Conservation (phyloP, 176 grass and related monocot species). For the Aegilops bicornis region DNA sequence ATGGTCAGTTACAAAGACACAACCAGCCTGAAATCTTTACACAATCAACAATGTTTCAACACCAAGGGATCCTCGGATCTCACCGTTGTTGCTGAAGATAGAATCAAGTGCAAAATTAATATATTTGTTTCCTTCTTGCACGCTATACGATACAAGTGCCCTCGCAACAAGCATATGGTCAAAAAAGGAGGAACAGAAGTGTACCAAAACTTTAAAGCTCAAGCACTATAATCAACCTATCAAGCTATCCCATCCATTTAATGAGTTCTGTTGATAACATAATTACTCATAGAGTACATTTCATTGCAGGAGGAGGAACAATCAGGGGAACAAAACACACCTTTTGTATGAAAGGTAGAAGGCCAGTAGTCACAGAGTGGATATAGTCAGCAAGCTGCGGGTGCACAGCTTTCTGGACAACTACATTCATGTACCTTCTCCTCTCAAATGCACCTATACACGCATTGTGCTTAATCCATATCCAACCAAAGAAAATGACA, state of each 20-base stretch:
- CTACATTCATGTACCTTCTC: constrained; percentile 98
- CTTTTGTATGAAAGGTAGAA: constrained; percentile 83
- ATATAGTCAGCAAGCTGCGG: constrained; percentile 74
- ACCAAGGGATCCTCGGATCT: neutral
- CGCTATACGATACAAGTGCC: neutral
- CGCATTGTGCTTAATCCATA: constrained; percentile 31
- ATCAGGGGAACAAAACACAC: constrained; percentile 32
- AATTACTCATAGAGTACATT: neutral
- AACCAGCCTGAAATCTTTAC: neutral
- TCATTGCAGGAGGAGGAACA: neutral
- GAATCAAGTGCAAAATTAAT: neutral
- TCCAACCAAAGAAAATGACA: neutral
- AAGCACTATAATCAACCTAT: neutral
- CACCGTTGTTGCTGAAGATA: neutral
- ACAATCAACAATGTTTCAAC: neutral
- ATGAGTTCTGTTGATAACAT: neutral
- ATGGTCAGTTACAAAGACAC: neutral
- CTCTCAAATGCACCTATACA: constrained; percentile 89
- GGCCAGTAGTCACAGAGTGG: constrained; percentile 56
- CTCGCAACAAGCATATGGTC: neutral
- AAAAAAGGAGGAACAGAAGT: neutral
- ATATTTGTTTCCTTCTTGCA: neutral
- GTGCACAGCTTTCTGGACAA: constrained; percentile 84
- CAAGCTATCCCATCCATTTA: neutral
- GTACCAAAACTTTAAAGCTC: neutral